These are phyloP conservation scores for Phytophthora pluvialis DNA, from an alignment of 352 stramenopile genomes.

Conservation along the genomic window DNA sequence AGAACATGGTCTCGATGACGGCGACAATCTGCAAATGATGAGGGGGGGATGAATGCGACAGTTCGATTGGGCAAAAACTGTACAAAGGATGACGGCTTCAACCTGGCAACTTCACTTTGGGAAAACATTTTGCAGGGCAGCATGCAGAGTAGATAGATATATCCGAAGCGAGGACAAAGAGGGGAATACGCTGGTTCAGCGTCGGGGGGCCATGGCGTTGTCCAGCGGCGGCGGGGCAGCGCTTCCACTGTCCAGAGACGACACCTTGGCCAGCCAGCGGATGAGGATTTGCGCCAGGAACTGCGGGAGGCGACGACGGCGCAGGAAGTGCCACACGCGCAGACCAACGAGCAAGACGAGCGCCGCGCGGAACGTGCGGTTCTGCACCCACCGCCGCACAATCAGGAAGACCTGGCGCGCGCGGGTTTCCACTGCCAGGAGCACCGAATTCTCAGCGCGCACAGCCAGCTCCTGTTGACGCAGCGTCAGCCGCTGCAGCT, in stretches of 20 bases:
- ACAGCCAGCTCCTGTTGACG: constrained; percentile 49
- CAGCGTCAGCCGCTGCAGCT: constrained; percentile 53
- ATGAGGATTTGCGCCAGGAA: constrained; percentile 69
- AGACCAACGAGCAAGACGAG: constrained; percentile 55
- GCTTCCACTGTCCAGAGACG: constrained; percentile 48
- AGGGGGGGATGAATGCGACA: constrained; percentile 18
- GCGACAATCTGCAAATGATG: constrained; percentile 34
- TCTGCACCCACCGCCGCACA: constrained; percentile 51
- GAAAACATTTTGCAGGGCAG: neutral
- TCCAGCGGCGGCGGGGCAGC: constrained; percentile 4
- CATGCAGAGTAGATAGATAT: constrained; percentile 27
- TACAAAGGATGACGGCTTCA: constrained; percentile 17
- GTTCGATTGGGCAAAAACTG: constrained; percentile 11
- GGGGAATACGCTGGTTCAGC: constrained; percentile 7
- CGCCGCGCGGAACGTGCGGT: constrained; percentile 57
- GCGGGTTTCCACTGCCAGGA: constrained; percentile 51
- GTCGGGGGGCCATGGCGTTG: constrained; percentile 13
- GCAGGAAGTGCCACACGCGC: constrained; percentile 62
- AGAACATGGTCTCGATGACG: constrained; percentile 64
- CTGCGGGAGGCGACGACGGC: constrained; percentile 56
- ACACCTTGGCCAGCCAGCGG: constrained; percentile 59
- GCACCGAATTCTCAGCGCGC: constrained; percentile 48
- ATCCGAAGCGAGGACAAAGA: constrained; percentile 7
- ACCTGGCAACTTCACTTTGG: constrained; percentile 17
- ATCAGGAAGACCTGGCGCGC: constrained; percentile 41